Evolutionary conservation across 257 asterid genomes (phyloP), one percentile per base, ranked within the genome.

Genomic region (Gentiana straminea): DNA sequence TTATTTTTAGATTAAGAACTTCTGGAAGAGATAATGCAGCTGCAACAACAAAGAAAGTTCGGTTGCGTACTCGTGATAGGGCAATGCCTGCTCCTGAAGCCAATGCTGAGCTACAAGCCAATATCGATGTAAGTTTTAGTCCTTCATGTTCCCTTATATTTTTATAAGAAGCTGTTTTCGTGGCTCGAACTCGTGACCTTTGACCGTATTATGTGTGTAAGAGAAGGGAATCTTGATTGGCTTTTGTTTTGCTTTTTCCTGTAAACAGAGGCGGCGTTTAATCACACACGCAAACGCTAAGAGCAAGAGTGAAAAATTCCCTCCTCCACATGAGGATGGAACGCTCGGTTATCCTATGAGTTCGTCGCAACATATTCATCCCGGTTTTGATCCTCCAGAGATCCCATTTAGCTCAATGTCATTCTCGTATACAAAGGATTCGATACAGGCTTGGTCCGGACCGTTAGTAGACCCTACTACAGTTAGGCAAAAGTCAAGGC

Each of bases 261-360:
- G 43, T n/a, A 66, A 69, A 52, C 90, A 87, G 96, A 77, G 83
- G 69, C 84, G 86, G 8, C 78, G 95, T 35, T 63, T 84, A 44
- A 73, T 84, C n/a, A 71, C 89, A 44, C 87, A 84, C 15, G 87
- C 93, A 3, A 87, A 82, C 50, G 94, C 94, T 24, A 80, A 84
- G 84, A 87, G 96, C 85, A 84, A 80, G 73, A 87, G 94, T 49
- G 93, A 84, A 62, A 87, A 87, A 61, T 87, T 87, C 58, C 96
- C 96, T 54, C 96, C 96, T 52, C 96, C 96, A 5, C 96, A 94
- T 13, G 94, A 84, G 73, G 84, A 82, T 61, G 96, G 94, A 36
- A 85, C 89, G 6, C 77, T 87, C 10, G 85, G 86, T 49, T 86
- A 74, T 66, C 77, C 85, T 9, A 58, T 84, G 52, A 94, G 85